These are phyloP conservation scores for Pseudomonodictys pantanalensis DNA, from an alignment of 495 filamentous ascomycete species.

Conservation along the genomic window DNA sequence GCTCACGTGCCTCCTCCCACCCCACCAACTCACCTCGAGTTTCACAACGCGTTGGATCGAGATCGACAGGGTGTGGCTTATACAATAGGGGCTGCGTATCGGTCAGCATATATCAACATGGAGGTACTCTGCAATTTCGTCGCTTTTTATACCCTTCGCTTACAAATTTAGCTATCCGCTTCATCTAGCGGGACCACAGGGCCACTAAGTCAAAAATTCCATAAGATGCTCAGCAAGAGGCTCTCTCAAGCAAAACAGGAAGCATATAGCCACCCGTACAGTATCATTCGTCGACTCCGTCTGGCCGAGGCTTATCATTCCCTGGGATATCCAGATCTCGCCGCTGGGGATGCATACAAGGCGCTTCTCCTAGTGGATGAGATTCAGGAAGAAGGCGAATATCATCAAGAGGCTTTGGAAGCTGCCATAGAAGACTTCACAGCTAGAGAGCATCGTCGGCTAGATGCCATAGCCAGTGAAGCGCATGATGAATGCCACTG, in stretches of 20 bases:
- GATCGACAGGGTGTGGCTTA: no score
- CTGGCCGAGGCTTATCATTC: slow-evolving; percentile 67
- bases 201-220: neutral
- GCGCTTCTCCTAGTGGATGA: slow-evolving; percentile 83
- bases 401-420: slow-evolving; percentile 53
- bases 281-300: slow-evolving; percentile 70
- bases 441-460: neutral
- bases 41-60: no score
- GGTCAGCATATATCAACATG: no score
- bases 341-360: slow-evolving; percentile 85
- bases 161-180: no score
- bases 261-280: slow-evolving; percentile 59
- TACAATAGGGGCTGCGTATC: no score
- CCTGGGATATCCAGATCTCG: slow-evolving; percentile 85
- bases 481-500: slow-evolving; percentile 17
- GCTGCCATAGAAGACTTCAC: slow-evolving; percentile 7
- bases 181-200: neutral
- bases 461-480: no score
- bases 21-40: no score
- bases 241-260: slow-evolving; percentile 14
- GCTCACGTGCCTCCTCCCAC: no score
- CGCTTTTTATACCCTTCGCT: no score
- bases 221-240: neutral
- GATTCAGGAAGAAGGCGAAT: slow-evolving; percentile 65
- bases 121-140: no score